Base-by-base conservation (phyloP, 352 stramenopile species). In the Pythium apleroticum region DNA sequence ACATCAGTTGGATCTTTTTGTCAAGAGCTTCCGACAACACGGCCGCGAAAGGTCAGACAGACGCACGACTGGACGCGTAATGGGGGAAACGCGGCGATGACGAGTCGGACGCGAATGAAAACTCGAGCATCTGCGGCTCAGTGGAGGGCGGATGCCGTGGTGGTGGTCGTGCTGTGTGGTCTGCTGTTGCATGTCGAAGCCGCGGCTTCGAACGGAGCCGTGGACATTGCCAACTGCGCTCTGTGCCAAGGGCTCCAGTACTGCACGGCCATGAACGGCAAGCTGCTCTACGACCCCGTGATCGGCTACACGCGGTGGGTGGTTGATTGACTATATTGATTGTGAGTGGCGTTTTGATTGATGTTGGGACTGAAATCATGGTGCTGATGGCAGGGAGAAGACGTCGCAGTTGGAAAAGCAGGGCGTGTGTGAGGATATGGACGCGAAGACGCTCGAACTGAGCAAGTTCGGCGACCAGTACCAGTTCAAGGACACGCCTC, bases 351-450 rank as follows among this genome's bases (percentile, higher is more conserved):
- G 12, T 5, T 19, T 41, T 41, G 35, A 19, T 41, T 41, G 11
- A 19, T n/a, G 35, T n/a, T 41, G 5, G 35, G 11, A 41, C 11
- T 41, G 35, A 41, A 41, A 12, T 12, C 9, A 17, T 25, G 0
- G n/a, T 57, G 12, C 15, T 56, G 17, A 58, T 5, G 8, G 48
- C 22, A 88, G 83, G 55, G 78, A 87, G 15, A 63, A 73, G 20
- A 77, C 84, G 30, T 59, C 68, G 28, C 84, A 92, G 62, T 52
- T 92, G 24, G 63, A 84, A 52, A 89, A 90, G 52, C 84, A 92
- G 56, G 84, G 84, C 7, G 84, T 84, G 53, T 92, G 84, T 24
- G 81, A 90, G 62, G 84, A 92, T 28, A 48, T 92, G 25, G 84
- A 90, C 60, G 72, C 75, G 25, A 87, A 87, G 68, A 88, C 81